Evolutionary conservation across 768 basidiomycete genomes (phyloP).

Genomic region (Paxillus ammoniavirescens): DNA sequence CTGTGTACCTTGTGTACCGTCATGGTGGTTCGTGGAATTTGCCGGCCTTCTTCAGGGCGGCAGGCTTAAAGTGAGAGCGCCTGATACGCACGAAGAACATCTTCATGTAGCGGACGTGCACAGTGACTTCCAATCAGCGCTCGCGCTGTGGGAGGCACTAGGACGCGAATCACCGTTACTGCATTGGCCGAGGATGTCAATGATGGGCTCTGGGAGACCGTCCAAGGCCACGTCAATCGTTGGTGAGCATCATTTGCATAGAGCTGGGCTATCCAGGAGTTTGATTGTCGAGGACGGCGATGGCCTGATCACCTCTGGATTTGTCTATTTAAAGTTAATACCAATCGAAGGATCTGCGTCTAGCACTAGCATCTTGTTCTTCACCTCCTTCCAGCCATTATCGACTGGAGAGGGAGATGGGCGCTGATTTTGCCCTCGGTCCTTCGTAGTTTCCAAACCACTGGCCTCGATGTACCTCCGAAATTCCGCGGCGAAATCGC

Average conservation of each 20-base stretch:
- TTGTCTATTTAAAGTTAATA: background rate
- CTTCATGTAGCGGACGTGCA: background rate
- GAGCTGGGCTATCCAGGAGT: background rate
- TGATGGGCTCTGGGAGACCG: background rate
- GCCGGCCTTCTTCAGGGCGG: constrained; percentile 5
- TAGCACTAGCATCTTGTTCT: constrained; percentile 1
- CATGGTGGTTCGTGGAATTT: constrained; percentile 11
- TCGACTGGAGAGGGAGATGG: background rate
- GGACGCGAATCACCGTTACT: background rate
- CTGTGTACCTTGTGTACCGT: no score
- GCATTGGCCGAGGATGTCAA: background rate
- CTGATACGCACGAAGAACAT: constrained; percentile 12
- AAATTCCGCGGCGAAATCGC: constrained; percentile 17
- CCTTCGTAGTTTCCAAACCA: background rate
- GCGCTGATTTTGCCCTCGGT: background rate
- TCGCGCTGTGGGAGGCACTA: background rate
- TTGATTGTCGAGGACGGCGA: background rate
- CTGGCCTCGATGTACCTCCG: constrained; percentile 3
- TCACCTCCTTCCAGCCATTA: background rate
- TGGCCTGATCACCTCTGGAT: background rate
- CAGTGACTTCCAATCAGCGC: background rate
- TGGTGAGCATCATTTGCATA: constrained; percentile 5
- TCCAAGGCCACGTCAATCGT: constrained; percentile 12
- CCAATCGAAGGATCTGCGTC: constrained; percentile 4
- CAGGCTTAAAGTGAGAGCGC: constrained; percentile 5